phyloP scores from a whole-genome alignment of 2,329 filamentous ascomycete species.

The Hypoxylon sp. region DNA sequence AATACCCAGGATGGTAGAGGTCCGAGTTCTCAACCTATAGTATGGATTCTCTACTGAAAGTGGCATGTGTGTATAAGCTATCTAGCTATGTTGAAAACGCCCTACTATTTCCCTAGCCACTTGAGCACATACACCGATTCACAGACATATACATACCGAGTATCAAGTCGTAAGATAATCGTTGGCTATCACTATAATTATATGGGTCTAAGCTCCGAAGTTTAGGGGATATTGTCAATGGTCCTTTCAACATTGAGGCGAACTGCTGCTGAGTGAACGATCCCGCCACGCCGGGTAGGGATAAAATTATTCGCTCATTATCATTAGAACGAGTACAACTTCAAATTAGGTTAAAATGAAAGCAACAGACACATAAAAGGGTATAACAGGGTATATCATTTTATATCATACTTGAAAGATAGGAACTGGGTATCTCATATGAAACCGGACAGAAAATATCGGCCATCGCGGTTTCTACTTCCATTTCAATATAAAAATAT shows the following conservation, averaged over 20 bases:
- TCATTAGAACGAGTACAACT: background rate
- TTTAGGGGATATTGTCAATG: background rate
- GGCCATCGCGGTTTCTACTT: background rate
- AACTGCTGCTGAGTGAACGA: background rate
- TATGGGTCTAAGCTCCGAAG: background rate
- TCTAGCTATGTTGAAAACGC: no score
- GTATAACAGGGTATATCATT: conserved; percentile 39
- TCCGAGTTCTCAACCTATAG: background rate
- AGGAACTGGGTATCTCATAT: conserved; percentile 10
- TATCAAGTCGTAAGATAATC: background rate
- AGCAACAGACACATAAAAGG: conserved; percentile 24
- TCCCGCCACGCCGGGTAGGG: background rate
- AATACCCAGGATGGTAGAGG: background rate
- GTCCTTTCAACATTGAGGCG: background rate
- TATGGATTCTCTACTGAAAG: background rate
- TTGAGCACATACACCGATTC: background rate
- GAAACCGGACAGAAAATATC: conserved; percentile 4
- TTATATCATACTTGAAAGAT: conserved; percentile 31
- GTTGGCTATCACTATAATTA: background rate
- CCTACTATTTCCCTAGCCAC: background rate
- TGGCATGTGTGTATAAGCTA: background rate
- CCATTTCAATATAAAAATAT: background rate
- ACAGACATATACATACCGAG: background rate
- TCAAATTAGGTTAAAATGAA: background rate
- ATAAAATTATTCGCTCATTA: background rate